phyloP scores from a whole-genome alignment of 2,329 filamentous ascomycete species.

The Mycogone perniciosa region DNA sequence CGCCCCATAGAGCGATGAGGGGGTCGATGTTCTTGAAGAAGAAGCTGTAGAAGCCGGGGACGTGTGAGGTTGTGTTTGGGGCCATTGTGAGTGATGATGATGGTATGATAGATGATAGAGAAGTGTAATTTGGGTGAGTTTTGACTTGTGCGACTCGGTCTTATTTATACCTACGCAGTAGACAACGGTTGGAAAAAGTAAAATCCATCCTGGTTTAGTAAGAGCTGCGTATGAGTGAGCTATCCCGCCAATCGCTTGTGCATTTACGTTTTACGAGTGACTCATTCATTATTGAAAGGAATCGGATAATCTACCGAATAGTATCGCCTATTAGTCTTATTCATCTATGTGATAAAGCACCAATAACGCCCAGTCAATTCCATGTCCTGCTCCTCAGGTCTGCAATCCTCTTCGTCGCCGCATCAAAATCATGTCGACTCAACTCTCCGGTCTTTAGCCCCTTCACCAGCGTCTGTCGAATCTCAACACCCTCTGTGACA shows the following conservation, averaged over 20 bases:
- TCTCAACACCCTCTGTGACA: constrained; percentile 11
- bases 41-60: constrained; percentile 14
- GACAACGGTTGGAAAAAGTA: too few species aligned
- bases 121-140: neutral
- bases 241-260: too few species aligned
- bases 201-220: too few species aligned
- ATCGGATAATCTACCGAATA: too few species aligned
- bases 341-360: too few species aligned
- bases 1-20: constrained; percentile 17
- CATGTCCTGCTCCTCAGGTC: constrained; percentile 9
- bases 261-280: too few species aligned
- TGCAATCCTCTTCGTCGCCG: constrained; percentile 6
- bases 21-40: constrained; percentile 20
- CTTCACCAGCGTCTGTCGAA: constrained; percentile 4
- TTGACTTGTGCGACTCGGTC: neutral
- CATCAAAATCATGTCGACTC: constrained; percentile 6
- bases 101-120: neutral
- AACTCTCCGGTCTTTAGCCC: constrained; percentile 5
- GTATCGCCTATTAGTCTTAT: too few species aligned
- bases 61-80: neutral
- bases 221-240: too few species aligned
- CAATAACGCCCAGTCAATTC: neutral
- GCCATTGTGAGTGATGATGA: constrained; percentile 1
- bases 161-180: too few species aligned
- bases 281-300: too few species aligned